Percentiles rank a stretch among this genome's conserved stretches.
phyloP scores from a whole-genome alignment of 768 basidiomycete genomes.

The Phylloporus sp. region DNA sequence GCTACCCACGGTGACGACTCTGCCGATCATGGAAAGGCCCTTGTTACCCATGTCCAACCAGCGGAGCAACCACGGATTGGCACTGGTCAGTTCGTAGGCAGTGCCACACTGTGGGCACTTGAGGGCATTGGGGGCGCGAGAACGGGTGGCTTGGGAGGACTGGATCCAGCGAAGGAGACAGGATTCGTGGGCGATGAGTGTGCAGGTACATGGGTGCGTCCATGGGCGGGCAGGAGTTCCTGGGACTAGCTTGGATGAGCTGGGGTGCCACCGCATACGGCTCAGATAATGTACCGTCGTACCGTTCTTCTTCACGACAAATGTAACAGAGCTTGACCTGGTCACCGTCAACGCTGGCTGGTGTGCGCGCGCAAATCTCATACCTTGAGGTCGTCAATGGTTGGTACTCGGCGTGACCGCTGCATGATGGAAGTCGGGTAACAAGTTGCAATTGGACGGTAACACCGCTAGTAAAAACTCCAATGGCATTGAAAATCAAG shows the following conservation, averaged over 20 bases:
- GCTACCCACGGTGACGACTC: slow-evolving; percentile 47
- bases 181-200: slow-evolving; percentile 72
- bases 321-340: slow-evolving; percentile 77
- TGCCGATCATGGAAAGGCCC: slow-evolving; percentile 45
- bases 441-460: background rate
- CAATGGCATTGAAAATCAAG: slow-evolving; percentile 15
- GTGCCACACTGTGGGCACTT: slow-evolving; percentile 78
- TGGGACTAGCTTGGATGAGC: slow-evolving; percentile 30
- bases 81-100: slow-evolving; percentile 61
- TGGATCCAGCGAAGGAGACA: slow-evolving; percentile 80
- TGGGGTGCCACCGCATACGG: background rate
- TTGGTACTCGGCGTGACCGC: slow-evolving; percentile 24
- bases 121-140: slow-evolving; percentile 55
- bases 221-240: slow-evolving; percentile 52
- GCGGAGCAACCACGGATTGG: slow-evolving; percentile 49
- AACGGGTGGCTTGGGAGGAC: slow-evolving; percentile 55
- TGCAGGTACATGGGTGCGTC: slow-evolving; percentile 80
- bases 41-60: slow-evolving; percentile 49
- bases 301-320: slow-evolving; percentile 66
- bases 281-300: slow-evolving; percentile 33
- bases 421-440: slow-evolving; percentile 19
- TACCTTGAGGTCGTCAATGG: slow-evolving; percentile 33
- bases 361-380: background rate
- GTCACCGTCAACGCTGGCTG: background rate
- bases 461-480: background rate